Percentiles rank a stretch among this genome's conserved stretches.
Conservation (phyloP, 305 asterid species). For the Striga hermonthica region DNA sequence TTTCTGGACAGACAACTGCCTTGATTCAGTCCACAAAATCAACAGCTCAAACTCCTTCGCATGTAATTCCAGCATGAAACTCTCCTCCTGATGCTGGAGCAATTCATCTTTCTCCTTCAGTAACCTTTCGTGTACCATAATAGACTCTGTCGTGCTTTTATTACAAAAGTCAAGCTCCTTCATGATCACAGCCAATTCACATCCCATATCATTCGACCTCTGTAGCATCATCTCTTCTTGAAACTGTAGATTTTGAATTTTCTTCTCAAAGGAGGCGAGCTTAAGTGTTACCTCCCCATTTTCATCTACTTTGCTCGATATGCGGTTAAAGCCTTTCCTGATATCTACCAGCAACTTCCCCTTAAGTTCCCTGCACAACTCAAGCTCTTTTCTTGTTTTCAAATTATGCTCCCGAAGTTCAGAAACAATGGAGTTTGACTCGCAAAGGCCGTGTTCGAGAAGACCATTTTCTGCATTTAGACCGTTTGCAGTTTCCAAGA, state of each 20-base stretch:
- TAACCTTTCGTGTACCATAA: slow-evolving; percentile 58
- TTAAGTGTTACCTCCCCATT: slow-evolving; percentile 60
- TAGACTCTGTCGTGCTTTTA: slow-evolving; percentile 45
- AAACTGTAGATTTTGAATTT: slow-evolving; percentile 58
- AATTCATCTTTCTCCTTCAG: slow-evolving; percentile 60
- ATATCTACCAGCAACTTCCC: slow-evolving; percentile 83
- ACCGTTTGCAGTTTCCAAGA: slow-evolving; percentile 73
- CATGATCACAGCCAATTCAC: slow-evolving; percentile 63
- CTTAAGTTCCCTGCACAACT: slow-evolving; percentile 70
- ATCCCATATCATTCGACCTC: slow-evolving; percentile 74
- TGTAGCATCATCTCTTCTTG: slow-evolving; percentile 86
- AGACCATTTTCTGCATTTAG: slow-evolving; percentile 87
- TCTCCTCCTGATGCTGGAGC: slow-evolving; percentile 53
- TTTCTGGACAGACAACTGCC: slow-evolving; percentile 42
- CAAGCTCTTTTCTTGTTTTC: slow-evolving; percentile 72
- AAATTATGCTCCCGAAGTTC: slow-evolving; percentile 76
- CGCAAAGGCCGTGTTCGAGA: slow-evolving; percentile 72
- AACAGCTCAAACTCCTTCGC: slow-evolving; percentile 65
- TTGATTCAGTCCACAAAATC: slow-evolving; percentile 55
- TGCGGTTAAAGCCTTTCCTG: slow-evolving; percentile 58
- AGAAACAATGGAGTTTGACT: slow-evolving; percentile 63
- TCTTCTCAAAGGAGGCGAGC: slow-evolving; percentile 65
- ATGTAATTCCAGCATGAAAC: slow-evolving; percentile 41
- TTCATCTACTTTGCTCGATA: slow-evolving; percentile 73
- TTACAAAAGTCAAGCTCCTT: slow-evolving; percentile 72